Percentiles rank a stretch among this genome's conserved stretches.
These are phyloP conservation scores for Russula foetens DNA, from an alignment of 768 basidiomycete species.

Conservation along the genomic window DNA sequence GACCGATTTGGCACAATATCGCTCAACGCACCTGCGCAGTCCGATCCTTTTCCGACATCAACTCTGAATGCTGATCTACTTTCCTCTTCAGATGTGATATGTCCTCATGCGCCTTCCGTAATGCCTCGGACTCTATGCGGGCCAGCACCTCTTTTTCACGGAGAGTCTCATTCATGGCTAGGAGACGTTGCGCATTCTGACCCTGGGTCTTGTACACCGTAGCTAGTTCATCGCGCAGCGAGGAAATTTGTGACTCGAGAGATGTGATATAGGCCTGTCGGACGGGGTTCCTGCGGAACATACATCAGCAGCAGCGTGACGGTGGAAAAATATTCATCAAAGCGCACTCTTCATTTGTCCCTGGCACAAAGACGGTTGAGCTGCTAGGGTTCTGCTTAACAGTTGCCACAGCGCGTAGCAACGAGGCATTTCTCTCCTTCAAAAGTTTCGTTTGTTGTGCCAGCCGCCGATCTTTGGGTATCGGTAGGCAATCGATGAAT, in stretches of 20 bases:
- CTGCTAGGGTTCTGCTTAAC: slow-evolving; percentile 55
- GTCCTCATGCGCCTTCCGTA: slow-evolving; percentile 73
- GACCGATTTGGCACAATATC: not conserved
- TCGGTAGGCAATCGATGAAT: slow-evolving; percentile 14
- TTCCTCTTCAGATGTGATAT: slow-evolving; percentile 59
- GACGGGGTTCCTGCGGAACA: slow-evolving; percentile 59
- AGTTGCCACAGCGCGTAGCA: slow-evolving; percentile 75
- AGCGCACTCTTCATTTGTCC: slow-evolving; percentile 65
- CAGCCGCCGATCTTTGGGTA: slow-evolving; percentile 67
- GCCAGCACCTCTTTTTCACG: slow-evolving; percentile 88
- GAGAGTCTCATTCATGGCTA: slow-evolving; percentile 92
- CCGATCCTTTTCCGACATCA: slow-evolving; percentile 83
- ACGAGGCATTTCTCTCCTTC: slow-evolving; percentile 85
- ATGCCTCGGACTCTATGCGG: slow-evolving; percentile 70
- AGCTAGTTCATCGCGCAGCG: slow-evolving; percentile 85
- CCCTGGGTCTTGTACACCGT: slow-evolving; percentile 95
- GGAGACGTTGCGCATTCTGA: slow-evolving; percentile 87
- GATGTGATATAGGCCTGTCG: slow-evolving; percentile 84
- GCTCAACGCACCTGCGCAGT: slow-evolving; percentile 63
- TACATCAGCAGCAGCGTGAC: not conserved
- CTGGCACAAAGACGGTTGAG: slow-evolving; percentile 53
- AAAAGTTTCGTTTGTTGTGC: slow-evolving; percentile 88
- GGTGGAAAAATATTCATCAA: not conserved
- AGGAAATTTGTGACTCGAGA: slow-evolving; percentile 89
- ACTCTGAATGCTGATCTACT: slow-evolving; percentile 75